phyloP scores from a whole-genome alignment of 1,284 basidiomycete species.

The Trichosporon ovoides region DNA sequence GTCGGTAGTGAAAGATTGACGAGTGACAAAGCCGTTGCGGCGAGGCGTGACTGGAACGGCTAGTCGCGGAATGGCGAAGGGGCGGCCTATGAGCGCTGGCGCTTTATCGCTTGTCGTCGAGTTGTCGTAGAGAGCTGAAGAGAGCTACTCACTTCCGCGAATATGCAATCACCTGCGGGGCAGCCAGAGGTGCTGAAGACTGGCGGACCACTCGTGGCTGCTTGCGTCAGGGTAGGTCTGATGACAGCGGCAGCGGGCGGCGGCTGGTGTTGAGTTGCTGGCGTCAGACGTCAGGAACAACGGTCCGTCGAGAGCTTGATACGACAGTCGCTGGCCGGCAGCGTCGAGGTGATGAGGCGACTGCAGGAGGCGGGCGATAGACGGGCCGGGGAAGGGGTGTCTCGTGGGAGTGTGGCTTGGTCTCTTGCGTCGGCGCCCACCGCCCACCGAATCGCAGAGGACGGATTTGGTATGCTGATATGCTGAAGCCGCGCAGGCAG shows the following conservation, averaged over 20 bases:
- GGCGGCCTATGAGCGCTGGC: background rate
- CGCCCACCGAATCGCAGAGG: background rate
- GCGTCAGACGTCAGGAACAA: background rate
- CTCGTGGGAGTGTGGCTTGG: background rate
- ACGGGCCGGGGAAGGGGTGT: background rate
- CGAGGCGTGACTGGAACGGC: background rate
- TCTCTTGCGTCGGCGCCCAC: background rate
- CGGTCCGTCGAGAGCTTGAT: background rate
- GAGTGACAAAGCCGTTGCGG: background rate
- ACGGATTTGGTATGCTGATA: slow-evolving; percentile 4
- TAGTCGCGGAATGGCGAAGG: background rate
- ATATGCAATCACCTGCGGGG: background rate
- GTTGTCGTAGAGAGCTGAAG: background rate
- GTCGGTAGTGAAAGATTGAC: slow-evolving; percentile 3
- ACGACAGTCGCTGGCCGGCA: background rate
- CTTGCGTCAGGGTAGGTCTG: background rate
- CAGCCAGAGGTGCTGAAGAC: background rate
- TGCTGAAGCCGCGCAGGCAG: no score
- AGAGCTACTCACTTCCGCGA: no score
- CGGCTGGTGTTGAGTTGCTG: background rate
- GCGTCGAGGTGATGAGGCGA: background rate
- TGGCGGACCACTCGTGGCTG: background rate
- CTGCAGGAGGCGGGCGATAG: background rate
- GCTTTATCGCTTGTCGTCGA: slow-evolving; percentile 1
- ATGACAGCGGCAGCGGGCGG: background rate